Evolutionary conservation across 306 rosid species (phyloP).

Genomic region (Trifolium fragiferum): DNA sequence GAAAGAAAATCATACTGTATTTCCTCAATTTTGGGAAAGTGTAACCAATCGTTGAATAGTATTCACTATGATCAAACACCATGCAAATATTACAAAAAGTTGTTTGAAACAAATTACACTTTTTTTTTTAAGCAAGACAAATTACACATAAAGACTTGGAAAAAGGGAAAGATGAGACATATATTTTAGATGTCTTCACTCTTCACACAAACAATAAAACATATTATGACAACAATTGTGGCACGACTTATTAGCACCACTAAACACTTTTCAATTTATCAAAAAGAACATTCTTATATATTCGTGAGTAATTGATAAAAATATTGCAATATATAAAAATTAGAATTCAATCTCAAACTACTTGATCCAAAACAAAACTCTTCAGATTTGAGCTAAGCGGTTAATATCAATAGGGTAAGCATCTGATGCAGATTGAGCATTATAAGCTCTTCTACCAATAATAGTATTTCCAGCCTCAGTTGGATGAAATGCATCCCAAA

Average conservation of each 20-base stretch:
- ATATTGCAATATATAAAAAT: too few relatives aligned
- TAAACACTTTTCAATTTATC: not conserved
- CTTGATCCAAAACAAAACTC: not conserved
- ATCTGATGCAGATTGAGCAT: conserved; percentile 74
- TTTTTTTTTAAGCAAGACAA: too few relatives aligned
- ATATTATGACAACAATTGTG: not conserved
- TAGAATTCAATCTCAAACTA: too few relatives aligned
- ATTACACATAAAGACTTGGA: not conserved
- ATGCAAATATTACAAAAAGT: not conserved
- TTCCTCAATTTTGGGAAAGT: too few relatives aligned
- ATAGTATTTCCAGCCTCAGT: conserved; percentile 71
- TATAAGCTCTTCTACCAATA: conserved; percentile 71
- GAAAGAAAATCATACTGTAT: too few relatives aligned
- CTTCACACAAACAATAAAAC: not conserved
- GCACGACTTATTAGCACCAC: conserved; percentile 8
- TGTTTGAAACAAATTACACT: not conserved
- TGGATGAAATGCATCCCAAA: conserved; percentile 99
- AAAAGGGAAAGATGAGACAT: not conserved
- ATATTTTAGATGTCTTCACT: not conserved
- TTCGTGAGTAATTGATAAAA: too few relatives aligned
- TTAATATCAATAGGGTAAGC: conserved; percentile 86
- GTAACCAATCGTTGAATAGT: too few relatives aligned
- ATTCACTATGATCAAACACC: not conserved
- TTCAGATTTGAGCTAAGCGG: conserved; percentile 66
- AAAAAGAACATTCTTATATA: too few relatives aligned